A percentile compares a stretch with the other conserved stretches of the same genome.
phyloP scores from a whole-genome alignment of 768 basidiomycete genomes.

The Clitopilus passeckerianus region DNA sequence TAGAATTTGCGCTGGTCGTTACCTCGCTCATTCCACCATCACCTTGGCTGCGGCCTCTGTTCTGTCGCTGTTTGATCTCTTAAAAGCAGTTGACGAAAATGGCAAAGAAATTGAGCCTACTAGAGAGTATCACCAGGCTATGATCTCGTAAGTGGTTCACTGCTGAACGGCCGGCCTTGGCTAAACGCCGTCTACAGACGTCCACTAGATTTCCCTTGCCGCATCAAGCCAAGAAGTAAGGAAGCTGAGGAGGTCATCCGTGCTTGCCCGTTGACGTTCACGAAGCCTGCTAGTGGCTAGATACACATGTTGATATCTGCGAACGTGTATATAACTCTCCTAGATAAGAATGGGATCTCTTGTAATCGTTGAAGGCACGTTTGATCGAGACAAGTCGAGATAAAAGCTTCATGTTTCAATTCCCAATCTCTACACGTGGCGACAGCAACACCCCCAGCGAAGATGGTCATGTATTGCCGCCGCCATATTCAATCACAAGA shows the following conservation, averaged over 20 bases:
- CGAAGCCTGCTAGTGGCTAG: neutral
- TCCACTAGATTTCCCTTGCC: neutral
- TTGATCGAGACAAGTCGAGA: too few relatives aligned
- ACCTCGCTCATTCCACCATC: slow-evolving; percentile 16
- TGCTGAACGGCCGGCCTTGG: neutral
- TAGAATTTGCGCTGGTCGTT: slow-evolving; percentile 13
- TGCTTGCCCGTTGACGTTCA: neutral
- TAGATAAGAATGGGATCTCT: too few relatives aligned
- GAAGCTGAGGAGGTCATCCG: neutral
- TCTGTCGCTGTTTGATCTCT: slow-evolving; percentile 20
- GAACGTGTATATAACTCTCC: too few relatives aligned
- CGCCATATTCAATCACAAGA: too few relatives aligned
- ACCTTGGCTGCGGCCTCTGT: slow-evolving; percentile 19
- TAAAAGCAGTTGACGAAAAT: slow-evolving; percentile 14
- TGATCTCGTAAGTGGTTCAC: slow-evolving; percentile 2
- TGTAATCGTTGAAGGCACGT: too few relatives aligned
- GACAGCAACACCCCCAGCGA: too few relatives aligned
- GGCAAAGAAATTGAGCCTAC: slow-evolving; percentile 13
- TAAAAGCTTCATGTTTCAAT: too few relatives aligned
- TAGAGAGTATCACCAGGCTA: slow-evolving; percentile 3
- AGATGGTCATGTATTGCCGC: too few relatives aligned
- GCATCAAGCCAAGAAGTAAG: neutral
- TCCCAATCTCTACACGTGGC: too few relatives aligned
- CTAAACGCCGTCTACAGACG: neutral
- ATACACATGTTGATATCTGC: too few relatives aligned